Base-by-base conservation (phyloP, 2,329 filamentous ascomycete genomes). In the Aspergillus sp. region DNA sequence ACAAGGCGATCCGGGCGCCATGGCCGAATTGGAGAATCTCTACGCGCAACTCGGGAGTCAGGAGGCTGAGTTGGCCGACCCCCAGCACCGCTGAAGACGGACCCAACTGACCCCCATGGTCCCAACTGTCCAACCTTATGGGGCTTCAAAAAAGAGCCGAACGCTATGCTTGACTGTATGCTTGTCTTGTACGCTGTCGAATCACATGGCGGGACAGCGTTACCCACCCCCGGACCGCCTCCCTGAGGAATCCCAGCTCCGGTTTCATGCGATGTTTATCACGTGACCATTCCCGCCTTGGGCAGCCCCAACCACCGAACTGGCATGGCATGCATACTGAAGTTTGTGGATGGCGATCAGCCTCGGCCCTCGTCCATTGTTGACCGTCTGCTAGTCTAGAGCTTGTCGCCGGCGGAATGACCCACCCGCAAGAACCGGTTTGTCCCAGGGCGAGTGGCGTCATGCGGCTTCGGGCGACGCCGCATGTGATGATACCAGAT, bases 1-100 rank as follows among this genome's bases (percentile, higher is more conserved):
- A 20, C 61, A 66, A 36, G 75, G 74, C 5, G 71, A 77, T 50
- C 45, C 54, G 9, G 61, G 65, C 17, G 73, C 74, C 7, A 52
- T 71, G 47, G 58, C 56, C 19, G 64, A 66, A 16, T 41, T 76
- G 45, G 68, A 76, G 52, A 62, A 69, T 41, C 62, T 74, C 36
- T 74, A 73, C 59, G 53, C 62, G 36, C 60, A 63, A 17, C 50
- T 71, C 44, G 62, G 64, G 23, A 49, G 45, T 46, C 51, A 57
- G 29, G 52, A 55, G 29, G n/a, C 34, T 7, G 54, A 46, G 16
- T 11, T 42, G 29, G 52, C 53, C 34, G 55, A 57, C 44, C 45
- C 45, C 32, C 57, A 52, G 46, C 44, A 36, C 14, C 50, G 50
- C 13, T 53, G 57, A 57, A 7, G 38, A 11, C 10, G 4, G 10